Evolutionary conservation across 805 yeast species (phyloP).

Genomic region (Sugiyamaella lignohabitans): DNA sequence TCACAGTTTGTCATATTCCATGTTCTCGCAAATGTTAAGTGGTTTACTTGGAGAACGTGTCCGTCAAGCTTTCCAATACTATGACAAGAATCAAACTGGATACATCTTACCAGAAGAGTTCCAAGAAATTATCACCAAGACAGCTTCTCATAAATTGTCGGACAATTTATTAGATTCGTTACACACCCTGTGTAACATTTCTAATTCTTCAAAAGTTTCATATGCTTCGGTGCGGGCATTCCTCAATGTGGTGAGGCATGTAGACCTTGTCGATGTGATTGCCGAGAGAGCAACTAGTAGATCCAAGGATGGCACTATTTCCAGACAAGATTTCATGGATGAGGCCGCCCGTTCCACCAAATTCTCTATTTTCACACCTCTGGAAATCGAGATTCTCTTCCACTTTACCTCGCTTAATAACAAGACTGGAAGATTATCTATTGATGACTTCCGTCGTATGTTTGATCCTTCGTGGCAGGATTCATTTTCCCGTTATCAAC

Average conservation of each 20-base stretch:
- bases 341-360: slow-evolving; percentile 36
- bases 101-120: slow-evolving; percentile 37
- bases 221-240: slow-evolving; percentile 41
- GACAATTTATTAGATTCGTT: slow-evolving; percentile 33
- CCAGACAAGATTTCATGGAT: slow-evolving; percentile 33
- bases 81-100: slow-evolving; percentile 33
- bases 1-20: slow-evolving; percentile 35
- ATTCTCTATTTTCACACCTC: slow-evolving; percentile 38
- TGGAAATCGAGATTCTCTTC: slow-evolving; percentile 39
- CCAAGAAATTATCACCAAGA: slow-evolving; percentile 32
- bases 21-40: slow-evolving; percentile 40
- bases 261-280: slow-evolving; percentile 36
- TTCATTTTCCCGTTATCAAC: slow-evolving; percentile 29
- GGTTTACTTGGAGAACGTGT: slow-evolving; percentile 43
- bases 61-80: slow-evolving; percentile 38
- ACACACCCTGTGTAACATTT: slow-evolving; percentile 34
- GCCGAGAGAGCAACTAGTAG: slow-evolving; percentile 30
- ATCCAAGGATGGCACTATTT: slow-evolving; percentile 33
- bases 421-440: slow-evolving; percentile 27
- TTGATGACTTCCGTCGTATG: slow-evolving; percentile 35
- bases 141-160: slow-evolving; percentile 38
- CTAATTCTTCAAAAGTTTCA: slow-evolving; percentile 31
- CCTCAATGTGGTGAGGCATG: slow-evolving; percentile 36
- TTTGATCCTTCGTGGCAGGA: slow-evolving; percentile 42
- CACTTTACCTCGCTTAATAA: slow-evolving; percentile 34